These are phyloP conservation scores for Paramecium biaurelia DNA, from an alignment of 73 alveolate genomes.

Conservation along the genomic window DNA sequence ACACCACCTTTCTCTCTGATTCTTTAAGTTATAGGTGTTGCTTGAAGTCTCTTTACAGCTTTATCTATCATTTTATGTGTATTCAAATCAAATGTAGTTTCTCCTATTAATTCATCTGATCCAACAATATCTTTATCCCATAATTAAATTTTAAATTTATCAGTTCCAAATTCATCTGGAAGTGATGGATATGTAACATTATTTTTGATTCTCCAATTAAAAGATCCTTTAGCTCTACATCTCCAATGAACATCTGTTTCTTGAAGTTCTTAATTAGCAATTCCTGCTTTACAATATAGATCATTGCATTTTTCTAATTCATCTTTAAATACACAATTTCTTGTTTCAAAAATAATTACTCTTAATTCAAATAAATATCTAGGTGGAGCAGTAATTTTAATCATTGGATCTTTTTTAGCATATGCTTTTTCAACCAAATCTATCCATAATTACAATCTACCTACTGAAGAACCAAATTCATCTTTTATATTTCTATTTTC, in stretches of 20 bases:
- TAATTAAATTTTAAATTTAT: conserved; percentile 65
- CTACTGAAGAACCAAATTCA: conserved; percentile 60
- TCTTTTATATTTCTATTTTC: conserved; percentile 62
- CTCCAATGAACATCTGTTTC: conserved; percentile 86
- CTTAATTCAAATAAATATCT: conserved; percentile 54
- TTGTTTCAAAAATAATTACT: conserved; percentile 56
- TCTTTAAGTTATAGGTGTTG: conserved; percentile 64
- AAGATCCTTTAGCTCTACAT: conserved; percentile 79
- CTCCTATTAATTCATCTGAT: conserved; percentile 84
- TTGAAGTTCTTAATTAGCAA: conserved; percentile 51
- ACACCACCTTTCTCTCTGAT: conserved; percentile 60
- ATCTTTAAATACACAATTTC: conserved; percentile 73
- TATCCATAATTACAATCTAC: conserved; percentile 59
- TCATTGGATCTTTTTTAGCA: conserved; percentile 32
- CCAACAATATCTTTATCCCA: conserved; percentile 80
- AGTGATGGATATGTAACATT: conserved; percentile 70
- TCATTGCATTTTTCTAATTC: conserved; percentile 79
- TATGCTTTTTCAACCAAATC: conserved; percentile 33
- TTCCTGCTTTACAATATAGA: conserved; percentile 70
- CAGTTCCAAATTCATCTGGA: conserved; percentile 80
- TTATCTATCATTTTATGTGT: conserved; percentile 68
- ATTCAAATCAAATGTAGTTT: conserved; percentile 67
- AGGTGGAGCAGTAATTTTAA: conserved; percentile 60
- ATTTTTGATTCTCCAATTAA: conserved; percentile 84
- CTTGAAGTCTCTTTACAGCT: conserved; percentile 68